Evolutionary conservation across 495 filamentous ascomycete genomes (phyloP).

Genomic region (Lasiosphaeria ovina): DNA sequence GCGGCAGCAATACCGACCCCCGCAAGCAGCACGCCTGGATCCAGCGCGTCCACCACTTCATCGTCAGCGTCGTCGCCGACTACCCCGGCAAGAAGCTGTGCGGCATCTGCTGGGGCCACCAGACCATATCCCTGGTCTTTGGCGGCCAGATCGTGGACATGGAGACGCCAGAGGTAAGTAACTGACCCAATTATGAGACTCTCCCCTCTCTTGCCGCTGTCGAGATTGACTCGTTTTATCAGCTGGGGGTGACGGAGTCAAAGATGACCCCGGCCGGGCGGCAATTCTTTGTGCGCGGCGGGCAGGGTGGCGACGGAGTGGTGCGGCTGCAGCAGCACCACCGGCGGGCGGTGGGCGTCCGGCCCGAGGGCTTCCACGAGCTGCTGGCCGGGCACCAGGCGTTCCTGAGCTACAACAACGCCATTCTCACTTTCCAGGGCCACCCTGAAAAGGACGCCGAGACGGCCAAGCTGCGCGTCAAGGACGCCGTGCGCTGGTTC

Average conservation of each 20-base stretch:
- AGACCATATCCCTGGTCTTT: slow-evolving; percentile 43
- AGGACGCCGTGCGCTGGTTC: slow-evolving; percentile 40
- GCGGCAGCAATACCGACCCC: slow-evolving; percentile 48
- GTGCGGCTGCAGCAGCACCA: slow-evolving; percentile 46
- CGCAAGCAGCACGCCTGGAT: slow-evolving; percentile 44
- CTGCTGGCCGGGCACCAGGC: slow-evolving; percentile 41
- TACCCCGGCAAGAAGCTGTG: slow-evolving; percentile 43
- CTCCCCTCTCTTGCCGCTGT: neutral
- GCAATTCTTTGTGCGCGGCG: slow-evolving; percentile 31
- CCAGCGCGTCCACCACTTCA: slow-evolving; percentile 41
- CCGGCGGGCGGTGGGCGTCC: slow-evolving; percentile 35
- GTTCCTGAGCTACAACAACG: slow-evolving; percentile 40
- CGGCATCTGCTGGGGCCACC: slow-evolving; percentile 51
- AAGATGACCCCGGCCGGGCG: slow-evolving; percentile 36
- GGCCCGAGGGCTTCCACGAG: slow-evolving; percentile 32
- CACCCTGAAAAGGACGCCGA: slow-evolving; percentile 49
- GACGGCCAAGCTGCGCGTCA: slow-evolving; percentile 38
- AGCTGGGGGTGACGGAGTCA: slow-evolving; percentile 43
- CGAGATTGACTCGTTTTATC: neutral
- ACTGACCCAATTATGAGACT: neutral
- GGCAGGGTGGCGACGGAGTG: neutral
- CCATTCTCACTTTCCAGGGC: slow-evolving; percentile 48
- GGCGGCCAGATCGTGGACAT: slow-evolving; percentile 43
- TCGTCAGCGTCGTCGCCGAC: slow-evolving; percentile 35
- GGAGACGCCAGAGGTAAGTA: slow-evolving; percentile 37